Base-by-base conservation (phyloP, 306 rosid genomes). In the Gillenia trifoliata region DNA sequence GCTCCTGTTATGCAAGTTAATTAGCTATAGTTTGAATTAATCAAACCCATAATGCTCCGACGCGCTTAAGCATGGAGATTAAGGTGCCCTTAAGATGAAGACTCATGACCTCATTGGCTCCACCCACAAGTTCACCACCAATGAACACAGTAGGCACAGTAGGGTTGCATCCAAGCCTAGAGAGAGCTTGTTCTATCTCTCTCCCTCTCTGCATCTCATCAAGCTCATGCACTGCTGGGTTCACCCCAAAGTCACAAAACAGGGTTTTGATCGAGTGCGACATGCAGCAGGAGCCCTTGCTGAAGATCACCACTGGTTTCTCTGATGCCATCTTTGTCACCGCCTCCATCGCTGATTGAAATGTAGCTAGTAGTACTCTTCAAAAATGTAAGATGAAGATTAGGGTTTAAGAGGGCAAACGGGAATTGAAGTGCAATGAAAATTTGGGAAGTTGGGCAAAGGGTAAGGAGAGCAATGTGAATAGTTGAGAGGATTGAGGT, bases 251-350 rank as follows among this genome's bases (percentile, higher is more conserved):
- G 55, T 90, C 98, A 64, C 81, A 82, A 60, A 95, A 82, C 8
- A 95, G 88, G 43, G 93, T 87, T 84, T 88, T 95, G 73, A 95
- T 88, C 11, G 96, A 67, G 89, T 95, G 93, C 62, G 96, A 87
- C 87, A 95, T 90, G 87, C 96, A 89, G 76, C 99, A 95, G 0
- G 89, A 66, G 77, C 85, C 92, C 86, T 87, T 92, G 92, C 99
- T 95, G 86, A 95, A 95, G 78, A 95, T 91, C 81, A 92, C 99
- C 69, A 92, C 99, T 0, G 99, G 87, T 75, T 86, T 95, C 86
- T 95, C 98, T 7, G 97, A 79, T 11, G 75, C 92, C 97, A 95
- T 75, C 74, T 73, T 85, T 75, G 83, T 92, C 52, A 95, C 93
- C 17, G 83, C 82, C 4, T 95, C 99, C 99, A 91, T 62, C 22